Evolutionary conservation across 495 filamentous ascomycete species (phyloP).

Genomic region (Ascodesmis nigricans): DNA sequence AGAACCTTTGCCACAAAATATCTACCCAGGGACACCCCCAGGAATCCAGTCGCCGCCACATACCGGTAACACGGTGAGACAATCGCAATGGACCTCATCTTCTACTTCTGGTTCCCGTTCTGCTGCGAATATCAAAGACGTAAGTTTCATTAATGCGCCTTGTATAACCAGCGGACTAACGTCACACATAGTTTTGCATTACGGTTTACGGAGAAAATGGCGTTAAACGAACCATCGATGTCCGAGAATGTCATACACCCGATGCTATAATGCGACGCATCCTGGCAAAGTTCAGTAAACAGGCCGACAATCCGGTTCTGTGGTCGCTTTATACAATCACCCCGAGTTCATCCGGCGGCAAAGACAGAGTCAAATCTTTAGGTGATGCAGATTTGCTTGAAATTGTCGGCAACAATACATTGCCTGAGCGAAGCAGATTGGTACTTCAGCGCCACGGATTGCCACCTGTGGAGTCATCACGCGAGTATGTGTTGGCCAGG

Average conservation of each 20-base stretch:
- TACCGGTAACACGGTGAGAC: no score
- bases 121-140: no score
- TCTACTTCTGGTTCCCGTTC: no score
- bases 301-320: slow-evolving; percentile 55
- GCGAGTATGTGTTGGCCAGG: slow-evolving; percentile 15
- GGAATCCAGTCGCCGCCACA: no score
- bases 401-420: slow-evolving; percentile 48
- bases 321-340: slow-evolving; percentile 65
- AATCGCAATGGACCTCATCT: no score
- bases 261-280: slow-evolving; percentile 79
- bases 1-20: no score
- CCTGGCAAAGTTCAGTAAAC: slow-evolving; percentile 50
- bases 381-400: slow-evolving; percentile 68
- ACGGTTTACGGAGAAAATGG: slow-evolving; percentile 69
- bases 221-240: slow-evolving; percentile 75
- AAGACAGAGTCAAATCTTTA: slow-evolving; percentile 56
- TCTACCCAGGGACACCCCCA: no score
- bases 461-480: slow-evolving; percentile 15
- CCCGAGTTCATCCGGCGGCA: no score
- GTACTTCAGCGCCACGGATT: slow-evolving; percentile 39
- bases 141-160: no score
- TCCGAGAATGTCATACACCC: slow-evolving; percentile 67
- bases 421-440: slow-evolving; percentile 67
- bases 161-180: no score
- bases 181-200: slow-evolving; percentile 22